Evolutionary conservation across 768 basidiomycete genomes (phyloP).

Genomic region (Russula ochroleuca): DNA sequence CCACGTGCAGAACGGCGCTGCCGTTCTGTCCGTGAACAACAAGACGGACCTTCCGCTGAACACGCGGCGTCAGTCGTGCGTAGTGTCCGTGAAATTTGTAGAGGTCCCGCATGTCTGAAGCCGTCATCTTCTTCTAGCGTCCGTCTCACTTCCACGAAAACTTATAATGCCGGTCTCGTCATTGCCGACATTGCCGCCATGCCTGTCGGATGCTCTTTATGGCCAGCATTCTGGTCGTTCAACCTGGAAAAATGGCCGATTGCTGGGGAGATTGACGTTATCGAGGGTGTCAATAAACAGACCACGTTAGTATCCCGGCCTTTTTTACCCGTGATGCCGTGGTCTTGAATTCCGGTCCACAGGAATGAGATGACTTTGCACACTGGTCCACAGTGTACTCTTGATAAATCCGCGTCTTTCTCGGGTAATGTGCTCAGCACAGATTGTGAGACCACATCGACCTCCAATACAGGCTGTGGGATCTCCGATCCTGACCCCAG

Average conservation of each 20-base stretch:
- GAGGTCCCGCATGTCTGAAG: neutral
- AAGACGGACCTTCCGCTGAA: constrained; percentile 13
- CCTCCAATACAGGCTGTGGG: constrained; percentile 9
- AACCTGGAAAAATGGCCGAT: neutral
- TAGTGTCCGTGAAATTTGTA: neutral
- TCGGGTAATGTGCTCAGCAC: neutral
- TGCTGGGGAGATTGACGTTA: constrained; percentile 33
- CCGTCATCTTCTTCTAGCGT: neutral
- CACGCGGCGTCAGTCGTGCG: constrained; percentile 17
- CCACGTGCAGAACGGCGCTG: neutral
- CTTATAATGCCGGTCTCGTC: neutral
- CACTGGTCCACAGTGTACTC: neutral
- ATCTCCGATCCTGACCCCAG: neutral
- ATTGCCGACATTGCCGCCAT: neutral
- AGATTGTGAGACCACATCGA: neutral
- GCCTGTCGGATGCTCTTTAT: neutral
- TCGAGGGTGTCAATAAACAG: constrained; percentile 23
- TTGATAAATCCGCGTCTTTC: neutral
- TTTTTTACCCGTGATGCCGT: neutral
- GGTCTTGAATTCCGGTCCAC: neutral
- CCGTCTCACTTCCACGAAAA: neutral
- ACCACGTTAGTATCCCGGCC: neutral
- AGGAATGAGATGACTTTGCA: constrained; percentile 20
- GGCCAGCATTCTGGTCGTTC: neutral
- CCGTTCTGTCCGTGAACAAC: constrained; percentile 2